These are phyloP conservation scores for Lactifluus hygrophoroides DNA, from an alignment of 768 basidiomycete species.

Conservation along the genomic window DNA sequence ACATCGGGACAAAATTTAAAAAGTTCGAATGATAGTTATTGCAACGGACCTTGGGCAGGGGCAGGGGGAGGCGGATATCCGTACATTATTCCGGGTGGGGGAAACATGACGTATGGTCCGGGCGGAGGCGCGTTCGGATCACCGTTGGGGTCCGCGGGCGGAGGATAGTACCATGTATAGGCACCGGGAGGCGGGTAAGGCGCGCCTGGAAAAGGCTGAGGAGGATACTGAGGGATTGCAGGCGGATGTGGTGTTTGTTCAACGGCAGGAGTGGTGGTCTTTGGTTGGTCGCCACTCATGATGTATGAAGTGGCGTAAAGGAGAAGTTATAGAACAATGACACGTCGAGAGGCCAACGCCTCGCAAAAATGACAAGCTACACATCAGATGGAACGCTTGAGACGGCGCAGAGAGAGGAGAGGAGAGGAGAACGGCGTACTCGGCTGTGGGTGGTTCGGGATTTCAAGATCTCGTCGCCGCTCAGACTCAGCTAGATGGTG, in stretches of 20 bases:
- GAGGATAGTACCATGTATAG: slow-evolving; percentile 20
- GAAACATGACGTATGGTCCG: slow-evolving; percentile 17
- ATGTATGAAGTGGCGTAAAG: background rate
- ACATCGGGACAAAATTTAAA: background rate
- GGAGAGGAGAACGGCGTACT: slow-evolving; percentile 12
- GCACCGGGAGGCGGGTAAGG: slow-evolving; percentile 16
- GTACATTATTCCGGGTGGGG: slow-evolving; percentile 21
- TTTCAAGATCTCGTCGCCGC: slow-evolving; percentile 23
- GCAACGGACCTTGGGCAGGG: slow-evolving; percentile 14
- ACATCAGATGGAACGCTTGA: background rate
- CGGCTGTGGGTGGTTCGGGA: slow-evolving; percentile 19
- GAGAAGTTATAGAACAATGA: background rate
- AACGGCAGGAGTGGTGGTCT: slow-evolving; percentile 2
- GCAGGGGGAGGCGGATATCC: slow-evolving; percentile 22
- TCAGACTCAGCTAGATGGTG: slow-evolving; percentile 17
- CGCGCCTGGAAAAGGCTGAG: slow-evolving; percentile 10
- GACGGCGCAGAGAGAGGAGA: background rate
- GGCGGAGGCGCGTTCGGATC: slow-evolving; percentile 16
- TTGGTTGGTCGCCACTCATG: slow-evolving; percentile 21
- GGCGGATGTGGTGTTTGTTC: slow-evolving; percentile 13
- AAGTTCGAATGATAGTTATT: background rate
- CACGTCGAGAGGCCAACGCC: background rate
- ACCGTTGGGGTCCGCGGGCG: slow-evolving; percentile 16
- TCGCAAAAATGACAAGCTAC: background rate
- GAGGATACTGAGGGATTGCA: slow-evolving; percentile 15